Base-by-base conservation (phyloP, 495 filamentous ascomycete species). In the Hapsidospora chrysogenum region DNA sequence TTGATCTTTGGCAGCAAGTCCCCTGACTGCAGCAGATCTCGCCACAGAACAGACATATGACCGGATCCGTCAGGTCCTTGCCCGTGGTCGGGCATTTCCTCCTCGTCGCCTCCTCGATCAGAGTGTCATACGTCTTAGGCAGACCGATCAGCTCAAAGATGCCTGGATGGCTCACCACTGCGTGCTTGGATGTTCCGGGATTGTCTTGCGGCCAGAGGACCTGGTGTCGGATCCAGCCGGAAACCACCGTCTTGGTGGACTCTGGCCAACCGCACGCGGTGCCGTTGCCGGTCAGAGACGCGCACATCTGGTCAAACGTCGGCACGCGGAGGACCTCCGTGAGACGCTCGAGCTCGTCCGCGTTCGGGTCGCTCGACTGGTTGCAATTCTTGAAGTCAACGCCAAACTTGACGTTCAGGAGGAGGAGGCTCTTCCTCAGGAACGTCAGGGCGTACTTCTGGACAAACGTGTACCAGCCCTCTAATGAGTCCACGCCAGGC, bases 11-110 rank as follows among this genome's bases (percentile, higher is more conserved):
- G 52, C 89, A 99, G 57, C 89, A 99, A 18, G 85, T 75, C 17
- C 79, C 81, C 57, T 99, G 89, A 13, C 80, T 80, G 59, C 89
- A 99, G 53, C 94, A 86, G 21, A 99, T 79, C 7, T 86, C 86
- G 4, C 87, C 89, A 46, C 89, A 99, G 60, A 94, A 89, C 10
- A 99, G 68, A 48, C 89, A 99, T 29, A 99, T 70, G 40, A 70
- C 77, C 1, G 89, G 84, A 52, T 99, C 92, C 8, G 72, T 75
- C 17, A 96, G 54, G 39, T 94, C 85, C 52, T 86, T 89, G 36
- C 85, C 84, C 2, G 84, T 85, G 9, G 72, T 93, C 3, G 85
- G 85, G 46, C 89, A 99, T 35, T 72, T 76, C 26, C 80, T 64
- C 41, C 74, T 75, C 43, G 92, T 84, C 17, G 80, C 80, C 52